Conservation (phyloP, 805 yeast genomes). For the Myxozyma udenii region DNA sequence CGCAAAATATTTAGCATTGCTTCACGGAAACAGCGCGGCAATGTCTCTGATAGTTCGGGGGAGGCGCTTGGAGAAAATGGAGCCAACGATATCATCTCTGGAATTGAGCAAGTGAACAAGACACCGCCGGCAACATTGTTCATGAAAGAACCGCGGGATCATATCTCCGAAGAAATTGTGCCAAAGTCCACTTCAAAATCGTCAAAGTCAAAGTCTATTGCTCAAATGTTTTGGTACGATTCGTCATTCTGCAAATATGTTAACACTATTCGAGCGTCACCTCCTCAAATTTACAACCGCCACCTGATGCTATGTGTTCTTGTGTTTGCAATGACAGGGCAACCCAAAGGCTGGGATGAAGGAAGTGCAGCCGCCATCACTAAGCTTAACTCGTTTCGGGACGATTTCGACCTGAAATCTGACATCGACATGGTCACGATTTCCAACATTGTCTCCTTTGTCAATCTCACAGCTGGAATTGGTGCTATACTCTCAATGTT, state of each 20-base stretch:
- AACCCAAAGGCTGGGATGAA: conserved; percentile 21
- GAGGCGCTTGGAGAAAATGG: too few species aligned
- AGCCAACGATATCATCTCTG: too few species aligned
- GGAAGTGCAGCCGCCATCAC: conserved; percentile 14
- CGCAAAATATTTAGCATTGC: too few species aligned
- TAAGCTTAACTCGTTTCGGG: conserved; percentile 3
- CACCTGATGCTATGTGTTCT: conserved; percentile 13
- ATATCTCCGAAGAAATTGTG: too few species aligned
- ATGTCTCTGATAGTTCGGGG: too few species aligned
- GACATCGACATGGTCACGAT: neutral
- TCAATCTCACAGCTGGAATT: conserved; percentile 15
- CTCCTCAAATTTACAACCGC: conserved; percentile 10
- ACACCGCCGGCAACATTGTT: too few species aligned
- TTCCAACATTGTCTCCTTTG: conserved; percentile 16
- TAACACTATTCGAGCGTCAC: conserved; percentile 12
- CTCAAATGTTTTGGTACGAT: neutral
- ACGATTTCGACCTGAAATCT: conserved; percentile 1
- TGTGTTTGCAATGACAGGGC: conserved; percentile 14
- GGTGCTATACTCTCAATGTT: conserved; percentile 15
- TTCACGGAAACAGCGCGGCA: too few species aligned
- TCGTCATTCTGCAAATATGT: conserved; percentile 7
- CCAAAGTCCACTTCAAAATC: too few species aligned
- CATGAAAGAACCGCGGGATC: too few species aligned
- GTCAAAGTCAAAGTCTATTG: too few species aligned
- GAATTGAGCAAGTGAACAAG: too few species aligned